phyloP scores from a whole-genome alignment of 108 stramenopile species.

The Cyclotella distinguenda region DNA sequence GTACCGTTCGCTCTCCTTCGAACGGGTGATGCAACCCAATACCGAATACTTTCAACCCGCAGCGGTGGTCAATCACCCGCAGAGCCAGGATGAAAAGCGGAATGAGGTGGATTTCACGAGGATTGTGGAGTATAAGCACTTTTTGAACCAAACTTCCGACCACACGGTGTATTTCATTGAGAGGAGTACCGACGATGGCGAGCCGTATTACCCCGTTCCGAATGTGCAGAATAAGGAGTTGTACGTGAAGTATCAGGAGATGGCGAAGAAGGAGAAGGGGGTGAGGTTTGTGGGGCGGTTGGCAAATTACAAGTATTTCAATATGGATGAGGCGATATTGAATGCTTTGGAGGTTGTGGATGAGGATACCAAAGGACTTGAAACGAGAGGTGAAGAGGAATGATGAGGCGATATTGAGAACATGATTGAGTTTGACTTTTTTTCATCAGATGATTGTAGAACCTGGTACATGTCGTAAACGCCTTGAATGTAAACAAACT shows the following conservation, averaged over 20 bases:
- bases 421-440: no score
- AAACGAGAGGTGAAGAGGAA: no score
- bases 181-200: slow-evolving; percentile 60
- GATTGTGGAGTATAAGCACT: slow-evolving; percentile 81
- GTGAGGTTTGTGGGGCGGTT: slow-evolving; percentile 85
- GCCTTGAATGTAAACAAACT: no score
- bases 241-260: slow-evolving; percentile 64
- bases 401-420: no score
- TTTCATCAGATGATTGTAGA: no score
- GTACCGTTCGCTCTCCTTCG: slow-evolving; percentile 77
- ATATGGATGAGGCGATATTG: slow-evolving; percentile 85
- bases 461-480: no score
- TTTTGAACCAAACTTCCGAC: slow-evolving; percentile 64
- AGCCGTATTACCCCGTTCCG: slow-evolving; percentile 86
- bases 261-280: slow-evolving; percentile 62
- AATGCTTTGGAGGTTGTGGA: slow-evolving; percentile 84
- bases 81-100: slow-evolving; percentile 28
- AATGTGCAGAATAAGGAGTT: slow-evolving; percentile 66
- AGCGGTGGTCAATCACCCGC: slow-evolving; percentile 73
- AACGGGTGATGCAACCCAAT: slow-evolving; percentile 54
- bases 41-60: slow-evolving; percentile 51
- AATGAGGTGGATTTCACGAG: slow-evolving; percentile 46
- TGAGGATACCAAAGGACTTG: slow-evolving; percentile 39
- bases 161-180: slow-evolving; percentile 64
- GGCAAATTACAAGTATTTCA: slow-evolving; percentile 90